A percentile compares a stretch with the other conserved stretches of the same genome.
Conservation (phyloP, 176 grass and related monocot species). For the Triticum turgidum region DNA sequence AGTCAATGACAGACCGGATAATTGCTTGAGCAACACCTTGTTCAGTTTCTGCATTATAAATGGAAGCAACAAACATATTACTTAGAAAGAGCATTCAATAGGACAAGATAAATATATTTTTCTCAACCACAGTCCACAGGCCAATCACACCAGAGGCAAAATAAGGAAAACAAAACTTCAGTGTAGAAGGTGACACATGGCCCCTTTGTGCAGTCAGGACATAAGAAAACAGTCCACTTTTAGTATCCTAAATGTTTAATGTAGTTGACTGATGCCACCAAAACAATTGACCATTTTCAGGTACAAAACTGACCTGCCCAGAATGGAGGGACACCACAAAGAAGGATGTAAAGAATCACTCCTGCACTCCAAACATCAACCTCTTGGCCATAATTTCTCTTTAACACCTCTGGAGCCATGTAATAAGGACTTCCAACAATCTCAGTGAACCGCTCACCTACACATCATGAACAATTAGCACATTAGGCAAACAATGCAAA, state of each 20-base stretch:
- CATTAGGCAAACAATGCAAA: not conserved
- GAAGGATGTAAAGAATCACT: conserved; percentile 94
- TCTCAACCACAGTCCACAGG: not conserved
- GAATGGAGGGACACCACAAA: conserved; percentile 94
- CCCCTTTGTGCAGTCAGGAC: not conserved
- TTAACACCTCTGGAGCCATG: conserved; percentile 98
- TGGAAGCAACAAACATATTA: conserved; percentile 25
- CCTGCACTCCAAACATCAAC: conserved; percentile 99
- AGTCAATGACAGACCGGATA: conserved; percentile 79
- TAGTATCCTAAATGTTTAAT: not conserved
- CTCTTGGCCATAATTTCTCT: conserved; percentile 93
- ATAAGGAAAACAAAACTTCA: not conserved
- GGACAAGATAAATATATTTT: not conserved
- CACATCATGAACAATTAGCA: conserved; percentile 31
- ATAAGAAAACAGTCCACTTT: not conserved
- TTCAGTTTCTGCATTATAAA: conserved; percentile 76
- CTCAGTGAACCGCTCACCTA: conserved; percentile 89
- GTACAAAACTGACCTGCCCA: conserved; percentile 79
- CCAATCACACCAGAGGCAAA: not conserved
- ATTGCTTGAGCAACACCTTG: conserved; percentile 96
- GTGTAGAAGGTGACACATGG: not conserved
- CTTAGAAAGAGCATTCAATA: conserved; percentile 1
- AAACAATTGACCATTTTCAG: conserved; percentile 20
- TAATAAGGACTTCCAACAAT: conserved; percentile 99
- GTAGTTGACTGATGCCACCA: not conserved